These are phyloP conservation scores for Pythium phragmitis DNA, from an alignment of 352 stramenopile species.

Conservation along the genomic window DNA sequence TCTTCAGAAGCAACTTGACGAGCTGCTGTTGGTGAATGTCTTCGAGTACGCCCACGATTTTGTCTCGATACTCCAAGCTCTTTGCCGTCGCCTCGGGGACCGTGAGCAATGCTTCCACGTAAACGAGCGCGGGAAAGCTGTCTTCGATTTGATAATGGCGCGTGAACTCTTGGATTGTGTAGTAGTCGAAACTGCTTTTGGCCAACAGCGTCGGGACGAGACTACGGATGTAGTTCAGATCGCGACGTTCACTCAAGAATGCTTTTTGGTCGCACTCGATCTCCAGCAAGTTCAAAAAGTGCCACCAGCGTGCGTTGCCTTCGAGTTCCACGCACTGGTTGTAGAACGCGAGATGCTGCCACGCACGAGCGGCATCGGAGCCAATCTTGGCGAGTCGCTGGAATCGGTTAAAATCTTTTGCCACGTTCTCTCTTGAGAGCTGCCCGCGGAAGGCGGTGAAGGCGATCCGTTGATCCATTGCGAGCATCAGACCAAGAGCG, in stretches of 20 bases:
- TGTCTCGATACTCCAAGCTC: conserved; percentile 67
- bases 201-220: conserved; percentile 63
- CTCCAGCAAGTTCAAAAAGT: conserved; percentile 73
- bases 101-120: conserved; percentile 62
- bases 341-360: conserved; percentile 79
- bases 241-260: conserved; percentile 65
- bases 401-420: conserved; percentile 81
- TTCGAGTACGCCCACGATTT: conserved; percentile 72
- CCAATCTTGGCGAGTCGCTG: conserved; percentile 73
- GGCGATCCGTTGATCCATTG: conserved; percentile 69
- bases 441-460: conserved; percentile 73
- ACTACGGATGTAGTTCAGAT: conserved; percentile 64
- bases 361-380: conserved; percentile 68
- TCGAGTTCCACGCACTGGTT: conserved; percentile 81
- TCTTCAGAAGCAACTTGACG: conserved; percentile 53
- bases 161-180: conserved; percentile 79
- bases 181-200: conserved; percentile 77
- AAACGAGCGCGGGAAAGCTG: conserved; percentile 64
- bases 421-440: conserved; percentile 77
- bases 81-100: conserved; percentile 21
- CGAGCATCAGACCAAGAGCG: conserved; percentile 67
- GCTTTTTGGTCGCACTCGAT: conserved; percentile 79
- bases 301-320: conserved; percentile 80
- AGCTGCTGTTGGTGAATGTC: conserved; percentile 78
- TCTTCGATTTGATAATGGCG: conserved; percentile 85